Evolutionary conservation across 768 basidiomycete genomes (phyloP), one percentile per base, ranked within the genome.

Genomic region (Xerocomus spinulosus): DNA sequence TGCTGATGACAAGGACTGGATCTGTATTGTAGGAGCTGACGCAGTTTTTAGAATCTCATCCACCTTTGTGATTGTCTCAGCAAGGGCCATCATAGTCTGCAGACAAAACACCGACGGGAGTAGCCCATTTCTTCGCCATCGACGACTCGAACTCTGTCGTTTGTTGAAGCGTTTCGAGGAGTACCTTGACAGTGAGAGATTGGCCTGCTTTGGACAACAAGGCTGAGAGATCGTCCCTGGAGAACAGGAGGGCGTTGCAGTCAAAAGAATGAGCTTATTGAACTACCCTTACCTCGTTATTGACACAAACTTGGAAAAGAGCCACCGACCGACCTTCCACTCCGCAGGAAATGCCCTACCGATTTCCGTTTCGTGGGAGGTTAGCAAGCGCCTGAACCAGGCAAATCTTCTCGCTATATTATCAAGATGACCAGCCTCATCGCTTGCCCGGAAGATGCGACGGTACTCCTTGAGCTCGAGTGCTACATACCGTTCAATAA

Each of bases 341-440:
- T 82, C 80, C 1, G 76, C 62, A 4, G 96, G 92, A 63, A 97
- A 96, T 1, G 90, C 79, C 13, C 80, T 73, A 0, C 85, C 86
- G 51, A 87, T 83, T 56, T 96, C 94, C 8, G 88, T 77, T 56
- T 98, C 94, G 64, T 96, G 90, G 5, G 80, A 82, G 48, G 85
- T 82, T 18, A 99, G 70, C 25, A 93, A 66, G 24, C 94, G 80
- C 18, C 87, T 76, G 69, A 97, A 98, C 93, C 94, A 99, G 4
- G 93, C 91, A 57, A 92, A 98, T 34, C 96, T 80, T 14, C 96
- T 75, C 0, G 91, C 82, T 6, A 96, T 76, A 54, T 99, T 99
- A 70, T 99, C 96, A 38, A 99, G 74, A 58, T 96, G 92, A 4
- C 95, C 96, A 2, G 96, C 92, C 68, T 98, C 96, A 53, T 96